Evolutionary conservation across 2,329 filamentous ascomycete species (phyloP), one percentile per base, ranked within the genome.

Genomic region (Teratosphaeria nubilosa): DNA sequence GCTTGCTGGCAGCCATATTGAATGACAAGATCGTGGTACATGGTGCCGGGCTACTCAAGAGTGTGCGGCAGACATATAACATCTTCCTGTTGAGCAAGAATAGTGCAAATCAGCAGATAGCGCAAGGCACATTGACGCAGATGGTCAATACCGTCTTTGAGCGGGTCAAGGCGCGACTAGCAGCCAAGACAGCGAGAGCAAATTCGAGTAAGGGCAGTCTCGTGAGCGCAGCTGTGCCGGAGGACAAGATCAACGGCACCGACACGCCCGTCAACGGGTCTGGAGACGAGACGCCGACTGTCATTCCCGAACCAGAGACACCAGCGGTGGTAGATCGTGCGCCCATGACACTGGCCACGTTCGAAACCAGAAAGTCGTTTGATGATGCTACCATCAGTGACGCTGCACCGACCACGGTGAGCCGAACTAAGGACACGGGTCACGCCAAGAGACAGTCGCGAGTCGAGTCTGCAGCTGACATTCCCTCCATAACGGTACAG

Each of bases 1-100:
- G 94, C 1, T 79, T 99, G 60, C 79, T 99, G 60, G 91, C 94
- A 14, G 95, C 95, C 14, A 94, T 99, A 14, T 78, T 99, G 63
- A 97, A 97, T 71, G 94, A 99, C 77, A 99, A 97, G 77, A 96
- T 97, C 64, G 91, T 99, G 51, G 95, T 99, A 1, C 94, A 99
- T 72, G 94, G 94, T 59, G 92, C 94, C 41, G 95, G 94, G 63
- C 81, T 99, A 62, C 80, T 99, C 64, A 99, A 99, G 77, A 92
- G 94, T 57, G 91, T 99, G 64, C 88, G 94, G 66, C 90, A 97
- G 74, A 95, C 96, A 59, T 99, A 99, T 80, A 99, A 99, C 77
- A 95, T 99, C 66, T 99, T 99, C 74, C 80, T 99, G 60, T 84
- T 97, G 55, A 97, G 92, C 64, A 91, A 94, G 70, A 96, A 87